Percentiles rank a stretch among this genome's conserved stretches.
Conservation (phyloP, 208 protist species). For the Leishmania martiniquensis region DNA sequence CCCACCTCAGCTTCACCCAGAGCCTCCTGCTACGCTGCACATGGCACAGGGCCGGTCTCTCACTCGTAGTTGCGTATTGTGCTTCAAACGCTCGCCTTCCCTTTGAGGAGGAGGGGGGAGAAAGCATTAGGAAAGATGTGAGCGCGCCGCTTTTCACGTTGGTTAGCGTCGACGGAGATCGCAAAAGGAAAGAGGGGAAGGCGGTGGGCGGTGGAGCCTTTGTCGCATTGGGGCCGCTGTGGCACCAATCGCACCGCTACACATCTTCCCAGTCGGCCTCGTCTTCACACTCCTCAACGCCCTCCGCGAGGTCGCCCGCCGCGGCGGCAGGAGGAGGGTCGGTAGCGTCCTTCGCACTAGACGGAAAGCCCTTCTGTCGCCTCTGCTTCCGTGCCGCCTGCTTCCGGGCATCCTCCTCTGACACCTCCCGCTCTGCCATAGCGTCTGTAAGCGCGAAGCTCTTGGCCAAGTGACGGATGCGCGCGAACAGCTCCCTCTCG, state of each 20-base stretch:
- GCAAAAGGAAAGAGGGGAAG: not conserved
- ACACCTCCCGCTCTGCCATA: constrained; percentile 39
- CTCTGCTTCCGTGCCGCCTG: constrained; percentile 11
- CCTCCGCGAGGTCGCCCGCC: not conserved
- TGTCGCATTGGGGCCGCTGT: not conserved
- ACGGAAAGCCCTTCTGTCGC: not conserved
- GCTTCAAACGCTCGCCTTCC: not conserved
- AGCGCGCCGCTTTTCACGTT: not conserved
- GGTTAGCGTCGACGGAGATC: not conserved
- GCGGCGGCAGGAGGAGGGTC: not conserved
- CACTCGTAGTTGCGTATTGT: not conserved
- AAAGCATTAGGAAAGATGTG: not conserved
- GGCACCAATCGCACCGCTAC: not conserved
- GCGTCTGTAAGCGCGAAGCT: constrained; percentile 40
- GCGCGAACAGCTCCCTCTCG: constrained; percentile 43
- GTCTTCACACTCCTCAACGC: constrained; percentile 38
- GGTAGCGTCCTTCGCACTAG: not conserved
- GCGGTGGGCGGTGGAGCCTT: not conserved
- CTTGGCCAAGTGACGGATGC: constrained; percentile 39
- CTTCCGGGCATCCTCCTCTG: constrained; percentile 22
- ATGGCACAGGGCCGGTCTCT: not conserved
- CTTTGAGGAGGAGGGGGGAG: not conserved
- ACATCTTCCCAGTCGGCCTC: constrained; percentile 12
- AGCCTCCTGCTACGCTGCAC: not conserved
- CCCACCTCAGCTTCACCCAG: not conserved